These are phyloP conservation scores for Podaxis sp. DNA, from an alignment of 768 basidiomycete species.

Conservation along the genomic window DNA sequence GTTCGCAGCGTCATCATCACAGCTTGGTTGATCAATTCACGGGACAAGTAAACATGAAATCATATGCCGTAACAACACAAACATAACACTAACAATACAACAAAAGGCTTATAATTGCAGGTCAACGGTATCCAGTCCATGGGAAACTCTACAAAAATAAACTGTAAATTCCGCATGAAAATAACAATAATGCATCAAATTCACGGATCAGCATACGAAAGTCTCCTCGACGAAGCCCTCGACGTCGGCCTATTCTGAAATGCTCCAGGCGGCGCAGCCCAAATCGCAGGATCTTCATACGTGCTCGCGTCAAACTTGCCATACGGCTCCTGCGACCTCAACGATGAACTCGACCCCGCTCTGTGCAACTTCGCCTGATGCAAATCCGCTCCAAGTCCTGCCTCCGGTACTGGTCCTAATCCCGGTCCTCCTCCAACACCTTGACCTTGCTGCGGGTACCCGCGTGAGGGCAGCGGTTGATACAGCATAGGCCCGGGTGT, in stretches of 20 bases:
- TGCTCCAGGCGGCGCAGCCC: slow-evolving; percentile 11
- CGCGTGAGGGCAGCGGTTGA: slow-evolving; percentile 5
- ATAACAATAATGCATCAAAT: background rate
- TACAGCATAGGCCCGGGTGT: slow-evolving; percentile 10
- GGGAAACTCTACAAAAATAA: background rate
- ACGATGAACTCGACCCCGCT: slow-evolving; percentile 14
- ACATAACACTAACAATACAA: background rate
- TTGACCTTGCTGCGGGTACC: background rate
- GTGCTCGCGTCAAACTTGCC: slow-evolving; percentile 15
- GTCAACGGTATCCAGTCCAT: too few relatives aligned
- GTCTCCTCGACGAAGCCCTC: slow-evolving; percentile 1
- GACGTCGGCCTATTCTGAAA: slow-evolving; percentile 10
- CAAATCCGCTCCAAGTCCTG: background rate
- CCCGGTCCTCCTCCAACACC: background rate
- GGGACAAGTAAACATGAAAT: background rate
- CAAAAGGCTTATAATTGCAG: background rate
- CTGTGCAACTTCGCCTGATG: slow-evolving; percentile 3
- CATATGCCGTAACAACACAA: background rate
- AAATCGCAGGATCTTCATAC: slow-evolving; percentile 19
- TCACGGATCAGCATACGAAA: slow-evolving; percentile 10
- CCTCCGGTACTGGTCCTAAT: background rate
- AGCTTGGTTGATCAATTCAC: background rate
- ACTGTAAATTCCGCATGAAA: background rate
- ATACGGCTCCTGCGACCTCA: slow-evolving; percentile 17
- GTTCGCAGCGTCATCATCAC: background rate